phyloP scores from a whole-genome alignment of 257 asterid genomes.

The Ehretia macrophylla region DNA sequence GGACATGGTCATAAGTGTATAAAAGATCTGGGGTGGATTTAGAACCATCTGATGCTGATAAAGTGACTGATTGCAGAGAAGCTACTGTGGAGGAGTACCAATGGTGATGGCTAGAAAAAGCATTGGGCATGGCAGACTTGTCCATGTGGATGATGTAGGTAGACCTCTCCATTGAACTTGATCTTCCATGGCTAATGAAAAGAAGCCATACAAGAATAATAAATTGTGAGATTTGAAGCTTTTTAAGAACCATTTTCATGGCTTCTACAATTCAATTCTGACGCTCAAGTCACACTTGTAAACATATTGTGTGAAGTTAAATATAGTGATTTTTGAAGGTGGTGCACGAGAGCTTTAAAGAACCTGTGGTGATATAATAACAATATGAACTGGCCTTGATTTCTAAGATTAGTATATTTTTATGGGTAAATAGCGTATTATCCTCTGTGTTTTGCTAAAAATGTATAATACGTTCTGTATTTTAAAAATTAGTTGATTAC shows the following conservation, averaged over 20 bases:
- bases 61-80: constrained; percentile 19
- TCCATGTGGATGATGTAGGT: constrained; percentile 43
- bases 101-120: constrained; percentile 16
- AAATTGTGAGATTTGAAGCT: background rate
- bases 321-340: too few relatives aligned
- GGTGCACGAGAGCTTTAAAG: too few relatives aligned
- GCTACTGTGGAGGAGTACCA: constrained; percentile 28
- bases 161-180: constrained; percentile 18
- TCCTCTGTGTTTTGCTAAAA: too few relatives aligned
- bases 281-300: too few relatives aligned
- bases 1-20: constrained; percentile 17
- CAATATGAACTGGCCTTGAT: too few relatives aligned
- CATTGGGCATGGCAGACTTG: constrained; percentile 32
- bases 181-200: background rate
- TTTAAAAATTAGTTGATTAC: too few relatives aligned
- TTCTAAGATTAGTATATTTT: too few relatives aligned
- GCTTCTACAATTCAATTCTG: too few relatives aligned
- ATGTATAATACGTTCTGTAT: too few relatives aligned
- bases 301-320: too few relatives aligned
- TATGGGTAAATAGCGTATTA: too few relatives aligned
- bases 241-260: background rate
- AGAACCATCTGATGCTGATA: background rate
- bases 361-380: too few relatives aligned
- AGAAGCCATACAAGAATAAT: background rate
- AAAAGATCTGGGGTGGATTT: constrained; percentile 6